Evolutionary conservation across 495 filamentous ascomycete genomes (phyloP).

Genomic region (Venustampulla echinocandica): DNA sequence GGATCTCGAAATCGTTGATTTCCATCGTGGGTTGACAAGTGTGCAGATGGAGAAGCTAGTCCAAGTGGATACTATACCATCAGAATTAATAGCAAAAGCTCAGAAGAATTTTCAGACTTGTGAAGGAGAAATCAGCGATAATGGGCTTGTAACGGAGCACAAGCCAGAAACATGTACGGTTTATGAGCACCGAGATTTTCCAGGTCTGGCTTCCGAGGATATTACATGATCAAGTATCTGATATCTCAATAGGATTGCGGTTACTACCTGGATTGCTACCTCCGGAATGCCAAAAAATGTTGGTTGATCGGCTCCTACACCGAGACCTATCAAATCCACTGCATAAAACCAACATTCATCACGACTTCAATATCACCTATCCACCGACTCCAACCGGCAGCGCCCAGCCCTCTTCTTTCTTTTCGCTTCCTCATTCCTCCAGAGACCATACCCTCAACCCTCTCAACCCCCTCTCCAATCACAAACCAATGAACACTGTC

Average conservation of each 20-base stretch:
- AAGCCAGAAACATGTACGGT: constrained; percentile 11
- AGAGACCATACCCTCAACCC: constrained; percentile 45
- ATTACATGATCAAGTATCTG: background rate
- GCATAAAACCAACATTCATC: constrained; percentile 82
- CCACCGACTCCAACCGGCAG: constrained; percentile 2
- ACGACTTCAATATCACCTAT: constrained; percentile 75
- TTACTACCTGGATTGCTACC: constrained; percentile 69
- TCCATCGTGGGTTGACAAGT: constrained; percentile 21
- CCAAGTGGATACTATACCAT: constrained; percentile 11
- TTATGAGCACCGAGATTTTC: constrained; percentile 22
- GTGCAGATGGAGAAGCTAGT: constrained; percentile 16
- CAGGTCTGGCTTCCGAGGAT: constrained; percentile 7
- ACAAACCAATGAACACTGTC: constrained; percentile 60
- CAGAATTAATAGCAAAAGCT: constrained; percentile 13
- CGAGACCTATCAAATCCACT: constrained; percentile 64
- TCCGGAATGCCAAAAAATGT: constrained; percentile 53
- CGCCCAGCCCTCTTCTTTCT: constrained; percentile 32
- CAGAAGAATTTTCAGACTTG: constrained; percentile 5
- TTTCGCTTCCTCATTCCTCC: constrained; percentile 33
- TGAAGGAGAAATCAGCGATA: background rate
- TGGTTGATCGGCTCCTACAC: constrained; percentile 65
- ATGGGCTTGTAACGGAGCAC: background rate
- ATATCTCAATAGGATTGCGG: constrained; percentile 49
- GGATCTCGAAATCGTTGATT: constrained; percentile 44
- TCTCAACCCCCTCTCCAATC: constrained; percentile 49